Base-by-base conservation (phyloP, 371 early-diverging fungal genomes). In the Lichtheimia ramosa region DNA sequence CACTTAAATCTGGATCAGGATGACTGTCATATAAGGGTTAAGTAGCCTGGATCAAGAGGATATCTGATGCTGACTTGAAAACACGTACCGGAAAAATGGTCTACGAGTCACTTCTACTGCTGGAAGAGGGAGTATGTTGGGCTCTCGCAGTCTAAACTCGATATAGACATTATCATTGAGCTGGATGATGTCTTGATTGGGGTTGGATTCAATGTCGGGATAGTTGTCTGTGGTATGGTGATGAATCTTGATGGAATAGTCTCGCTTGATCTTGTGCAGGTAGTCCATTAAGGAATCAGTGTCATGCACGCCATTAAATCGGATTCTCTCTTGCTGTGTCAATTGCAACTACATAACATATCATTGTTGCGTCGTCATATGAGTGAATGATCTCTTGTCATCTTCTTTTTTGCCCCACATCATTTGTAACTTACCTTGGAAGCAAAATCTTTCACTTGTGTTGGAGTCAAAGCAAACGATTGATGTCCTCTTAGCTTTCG, bases 1-100 rank as follows among this genome's bases (percentile, higher is more conserved):
- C 75, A 56, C 75, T 77, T 1, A 80, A 58, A 64, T 80, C 81
- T 34, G 78, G 76, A 39, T 74, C 79, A 12, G 78, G 78, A 48
- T 62, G 65, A 34, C 68, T 68, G 34, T 12, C n/a, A n/a, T n/a
- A n/a, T n/a, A n/a, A n/a, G n/a, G n/a, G n/a, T n/a, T n/a, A n/a
- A n/a, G n/a, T n/a, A n/a, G n/a, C n/a, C n/a, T n/a, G n/a, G n/a
- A n/a, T n/a, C n/a, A n/a, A n/a, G n/a, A n/a, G n/a, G 15, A 8
- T 1, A 46, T 10, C 0, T 16, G 4, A 46, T 43, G 10, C 15
- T 46, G 5, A 18, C 8, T 14, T 46, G 5, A 8, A 46, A 10
- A 14, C 0, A 46, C 46, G 2, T 46, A 46, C 46, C 18, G 18
- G 21, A 46, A 46, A 10, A 46, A 46, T 1, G 46, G 46, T 18